phyloP scores from a whole-genome alignment of 2,329 filamentous ascomycete genomes.

The Phyllosticta citriasiana region DNA sequence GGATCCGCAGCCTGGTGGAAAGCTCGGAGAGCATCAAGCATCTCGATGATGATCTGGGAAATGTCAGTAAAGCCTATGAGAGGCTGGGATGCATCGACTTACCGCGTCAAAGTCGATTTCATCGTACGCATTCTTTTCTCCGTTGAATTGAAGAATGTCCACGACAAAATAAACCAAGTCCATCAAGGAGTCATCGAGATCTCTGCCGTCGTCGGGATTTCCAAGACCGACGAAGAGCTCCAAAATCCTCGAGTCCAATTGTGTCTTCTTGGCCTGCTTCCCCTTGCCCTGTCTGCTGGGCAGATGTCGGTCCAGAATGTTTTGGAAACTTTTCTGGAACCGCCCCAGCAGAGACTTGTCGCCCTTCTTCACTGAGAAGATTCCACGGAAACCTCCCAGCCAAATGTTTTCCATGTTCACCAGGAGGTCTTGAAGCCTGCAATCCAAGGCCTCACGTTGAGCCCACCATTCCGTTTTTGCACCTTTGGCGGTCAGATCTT shows the following conservation, averaged over 20 bases:
- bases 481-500: conserved; percentile 62
- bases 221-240: conserved; percentile 85
- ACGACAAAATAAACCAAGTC: conserved; percentile 94
- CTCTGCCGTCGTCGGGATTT: conserved; percentile 55
- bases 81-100: conserved; percentile 4
- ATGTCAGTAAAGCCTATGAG: neutral
- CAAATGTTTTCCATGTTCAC: conserved; percentile 84
- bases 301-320: conserved; percentile 71
- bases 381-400: conserved; percentile 88
- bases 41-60: conserved; percentile 68
- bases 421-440: conserved; percentile 65
- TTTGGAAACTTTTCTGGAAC: conserved; percentile 70
- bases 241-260: conserved; percentile 58
- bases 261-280: conserved; percentile 38
- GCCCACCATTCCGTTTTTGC: conserved; percentile 83
- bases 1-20: conserved; percentile 52
- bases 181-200: conserved; percentile 81
- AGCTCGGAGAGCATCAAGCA: conserved; percentile 68
- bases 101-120: conserved; percentile 83
- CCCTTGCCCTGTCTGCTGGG: conserved; percentile 65
- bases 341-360: conserved; percentile 56
- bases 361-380: conserved; percentile 69
- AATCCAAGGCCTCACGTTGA: conserved; percentile 70
- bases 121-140: conserved; percentile 92
- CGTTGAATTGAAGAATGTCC: conserved; percentile 92